Evolutionary conservation across 768 basidiomycete species (phyloP), one percentile per base, ranked within the genome.

Genomic region (Lactifluus subvellereus): DNA sequence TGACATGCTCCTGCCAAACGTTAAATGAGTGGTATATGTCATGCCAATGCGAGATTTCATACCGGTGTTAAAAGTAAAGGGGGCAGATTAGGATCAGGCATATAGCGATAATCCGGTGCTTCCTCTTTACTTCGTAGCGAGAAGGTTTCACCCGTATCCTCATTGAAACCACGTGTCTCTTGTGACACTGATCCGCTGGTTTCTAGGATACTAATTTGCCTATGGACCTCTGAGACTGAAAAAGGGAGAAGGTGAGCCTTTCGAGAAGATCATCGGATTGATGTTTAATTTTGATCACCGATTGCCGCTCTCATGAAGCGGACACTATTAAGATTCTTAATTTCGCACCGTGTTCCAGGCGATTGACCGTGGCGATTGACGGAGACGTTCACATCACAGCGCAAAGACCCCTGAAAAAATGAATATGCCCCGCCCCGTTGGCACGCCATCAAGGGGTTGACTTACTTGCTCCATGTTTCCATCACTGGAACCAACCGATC

Each of bases 361-460:
- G 82, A 74, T 6, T 81, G 74, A 9, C 87, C 86, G 47, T 76
- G 72, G 52, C 81, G 81, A 69, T 92, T 89, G 6, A 98, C 84
- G 6, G 96, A 98, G 5, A 98, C 87, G 69, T 99, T 98, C 33
- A 96, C 91, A 70, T 99, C 97, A 66, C 94, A 95, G 45, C 97
- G 81, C 37, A 98, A 78, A 6, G 95, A 98, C 1, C 96, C 96
- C 94, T 97, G 57, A 3, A 4, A 45, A 38, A 51, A 66, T 59
- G 4, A 70, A 58, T 37, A n/a, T 38, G 20, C 47, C 27, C n/a
- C 33, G 20, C 47, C 27, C n/a, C 33, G 43, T 40, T 47, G 38
- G 10, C 20, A 38, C 42, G 4, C 45, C 53, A 60, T 65, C 53
- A 57, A 27, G 22, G 60, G 35, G 18, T 32, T 47, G n/a, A 69